These are phyloP conservation scores for Epithemia pelagica DNA, from an alignment of 108 stramenopile species.

Conservation along the genomic window DNA sequence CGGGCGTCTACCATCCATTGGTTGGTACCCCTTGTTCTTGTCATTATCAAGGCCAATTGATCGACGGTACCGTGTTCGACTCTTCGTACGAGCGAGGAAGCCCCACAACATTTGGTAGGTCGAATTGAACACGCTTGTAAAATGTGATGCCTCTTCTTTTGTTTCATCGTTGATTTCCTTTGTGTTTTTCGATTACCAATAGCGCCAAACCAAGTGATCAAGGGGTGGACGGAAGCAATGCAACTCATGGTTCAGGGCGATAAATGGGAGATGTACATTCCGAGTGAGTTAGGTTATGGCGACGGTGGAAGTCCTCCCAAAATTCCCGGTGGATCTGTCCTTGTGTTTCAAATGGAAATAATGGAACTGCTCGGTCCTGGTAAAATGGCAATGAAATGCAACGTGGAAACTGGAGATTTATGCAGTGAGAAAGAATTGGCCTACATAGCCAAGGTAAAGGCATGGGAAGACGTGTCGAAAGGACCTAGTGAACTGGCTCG, in stretches of 20 bases:
- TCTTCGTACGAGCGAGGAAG: slow-evolving; percentile 74
- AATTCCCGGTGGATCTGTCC: slow-evolving; percentile 69
- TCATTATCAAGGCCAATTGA: slow-evolving; percentile 87
- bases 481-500: slow-evolving; percentile 35
- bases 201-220: slow-evolving; percentile 90
- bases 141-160: neutral
- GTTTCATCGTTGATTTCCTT: neutral
- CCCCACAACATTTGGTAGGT: slow-evolving; percentile 49
- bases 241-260: slow-evolving; percentile 90
- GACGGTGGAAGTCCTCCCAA: slow-evolving; percentile 64
- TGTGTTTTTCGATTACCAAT: slow-evolving; percentile 17
- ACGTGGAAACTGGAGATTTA: slow-evolving; percentile 23
- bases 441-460: slow-evolving; percentile 54
- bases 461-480: slow-evolving; percentile 28
- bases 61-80: slow-evolving; percentile 87
- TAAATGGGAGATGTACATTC: slow-evolving; percentile 95
- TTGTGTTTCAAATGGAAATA: slow-evolving; percentile 90
- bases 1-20: slow-evolving; percentile 55
- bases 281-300: slow-evolving; percentile 86
- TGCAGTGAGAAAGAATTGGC: slow-evolving; percentile 59
- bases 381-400: slow-evolving; percentile 6
- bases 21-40: slow-evolving; percentile 66
- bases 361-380: slow-evolving; percentile 58
- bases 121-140: neutral
- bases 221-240: slow-evolving; percentile 73